Conservation (phyloP, 306 rosid genomes). For the Glycine latifolia region DNA sequence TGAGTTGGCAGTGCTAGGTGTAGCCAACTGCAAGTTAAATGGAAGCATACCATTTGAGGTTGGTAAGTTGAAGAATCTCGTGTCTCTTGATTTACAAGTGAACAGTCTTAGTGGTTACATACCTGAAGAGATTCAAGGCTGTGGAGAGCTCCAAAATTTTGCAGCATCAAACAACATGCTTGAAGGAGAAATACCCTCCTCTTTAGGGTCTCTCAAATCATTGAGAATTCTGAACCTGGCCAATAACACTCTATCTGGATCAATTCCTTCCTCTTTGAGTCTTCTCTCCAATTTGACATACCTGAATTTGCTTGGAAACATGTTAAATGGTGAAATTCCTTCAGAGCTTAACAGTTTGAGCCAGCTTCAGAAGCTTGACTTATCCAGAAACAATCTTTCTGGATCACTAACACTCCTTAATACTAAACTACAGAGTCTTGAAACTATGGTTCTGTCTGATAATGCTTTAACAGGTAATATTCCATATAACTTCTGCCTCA, state of each 20-base stretch:
- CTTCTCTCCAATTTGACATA: constrained; percentile 63
- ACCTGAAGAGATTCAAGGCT: constrained; percentile 66
- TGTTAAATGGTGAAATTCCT: constrained; percentile 69
- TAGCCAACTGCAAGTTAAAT: constrained; percentile 68
- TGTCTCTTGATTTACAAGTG: constrained; percentile 69
- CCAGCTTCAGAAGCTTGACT: constrained; percentile 70
- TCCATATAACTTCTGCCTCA: constrained; percentile 68
- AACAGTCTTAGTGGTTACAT: constrained; percentile 66
- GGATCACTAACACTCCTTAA: constrained; percentile 61
- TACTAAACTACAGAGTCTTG: constrained; percentile 52
- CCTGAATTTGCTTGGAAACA: constrained; percentile 76
- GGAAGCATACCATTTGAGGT: constrained; percentile 78
- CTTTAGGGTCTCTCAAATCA: constrained; percentile 62
- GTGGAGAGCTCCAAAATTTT: constrained; percentile 67
- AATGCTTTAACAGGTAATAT: constrained; percentile 71
- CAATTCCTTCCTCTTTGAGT: constrained; percentile 64
- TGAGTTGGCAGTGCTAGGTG: constrained; percentile 66
- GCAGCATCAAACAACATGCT: constrained; percentile 79
- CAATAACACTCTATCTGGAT: constrained; percentile 76
- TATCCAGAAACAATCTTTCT: constrained; percentile 74
- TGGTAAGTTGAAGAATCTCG: constrained; percentile 73
- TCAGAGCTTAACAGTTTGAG: constrained; percentile 62
- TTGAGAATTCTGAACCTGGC: constrained; percentile 75
- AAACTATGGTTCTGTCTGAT: constrained; percentile 68
- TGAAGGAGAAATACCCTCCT: constrained; percentile 67